Evolutionary conservation across 2,329 filamentous ascomycete genomes (phyloP).

Genomic region (Claviceps paspali): DNA sequence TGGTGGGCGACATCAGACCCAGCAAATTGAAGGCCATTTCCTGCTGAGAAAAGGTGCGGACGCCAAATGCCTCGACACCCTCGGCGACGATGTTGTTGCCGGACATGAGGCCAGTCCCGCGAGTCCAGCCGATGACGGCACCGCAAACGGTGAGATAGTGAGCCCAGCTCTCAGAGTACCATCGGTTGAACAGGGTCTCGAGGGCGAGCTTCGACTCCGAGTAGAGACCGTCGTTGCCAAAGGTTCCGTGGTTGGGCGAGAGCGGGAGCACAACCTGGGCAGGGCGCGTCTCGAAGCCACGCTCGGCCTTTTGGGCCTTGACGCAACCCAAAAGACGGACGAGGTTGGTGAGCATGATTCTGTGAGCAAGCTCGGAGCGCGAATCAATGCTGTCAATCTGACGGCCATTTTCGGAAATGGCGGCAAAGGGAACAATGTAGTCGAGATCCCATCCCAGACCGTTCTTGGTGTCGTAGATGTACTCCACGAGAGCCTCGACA

Average conservation of each 20-base stretch:
- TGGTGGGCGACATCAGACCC: constrained; percentile 83
- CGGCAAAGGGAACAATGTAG: constrained; percentile 89
- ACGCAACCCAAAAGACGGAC: constrained; percentile 79
- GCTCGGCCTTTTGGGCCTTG: constrained; percentile 77
- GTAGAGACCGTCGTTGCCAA: constrained; percentile 94
- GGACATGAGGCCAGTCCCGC: constrained; percentile 93
- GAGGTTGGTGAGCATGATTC: constrained; percentile 97
- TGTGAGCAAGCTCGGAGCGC: constrained; percentile 92
- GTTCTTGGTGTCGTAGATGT: constrained; percentile 93
- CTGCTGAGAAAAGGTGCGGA: constrained; percentile 96
- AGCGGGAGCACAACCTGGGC: constrained; percentile 92
- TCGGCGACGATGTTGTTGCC: constrained; percentile 97
- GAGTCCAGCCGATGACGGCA: constrained; percentile 97
- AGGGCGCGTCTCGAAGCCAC: constrained; percentile 85
- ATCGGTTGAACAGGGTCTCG: constrained; percentile 95
- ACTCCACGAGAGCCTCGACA: constrained; percentile 81
- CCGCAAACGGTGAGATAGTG: constrained; percentile 97
- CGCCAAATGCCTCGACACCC: constrained; percentile 89
- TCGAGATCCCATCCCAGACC: constrained; percentile 97
- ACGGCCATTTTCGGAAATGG: constrained; percentile 93
- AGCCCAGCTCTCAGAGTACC: constrained; percentile 94
- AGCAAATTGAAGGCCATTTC: constrained; percentile 99
- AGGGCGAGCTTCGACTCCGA: constrained; percentile 95
- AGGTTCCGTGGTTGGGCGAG: constrained; percentile 96
- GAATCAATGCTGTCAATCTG: constrained; percentile 96